A percentile compares a stretch with the other conserved stretches of the same genome.
Evolutionary conservation across 1,284 basidiomycete genomes (phyloP).

Genomic region (Sporisorium iseilematis-ciliati): DNA sequence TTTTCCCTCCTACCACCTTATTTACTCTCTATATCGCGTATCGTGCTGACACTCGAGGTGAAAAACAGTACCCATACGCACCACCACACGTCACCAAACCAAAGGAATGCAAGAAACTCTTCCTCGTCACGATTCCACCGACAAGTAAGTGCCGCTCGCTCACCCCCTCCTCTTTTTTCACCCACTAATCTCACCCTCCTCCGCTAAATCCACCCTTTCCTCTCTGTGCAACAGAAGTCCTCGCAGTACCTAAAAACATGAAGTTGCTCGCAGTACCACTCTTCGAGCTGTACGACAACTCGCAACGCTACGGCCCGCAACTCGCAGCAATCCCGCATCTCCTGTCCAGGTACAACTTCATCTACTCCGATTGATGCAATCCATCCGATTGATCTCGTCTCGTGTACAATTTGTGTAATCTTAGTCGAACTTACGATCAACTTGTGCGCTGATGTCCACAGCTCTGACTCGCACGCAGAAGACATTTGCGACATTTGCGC

Average conservation of each 20-base stretch:
- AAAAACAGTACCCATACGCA: conserved; percentile 88
- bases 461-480: no score
- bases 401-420: conserved; percentile 20
- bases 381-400: neutral
- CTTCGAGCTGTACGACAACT: conserved; percentile 97
- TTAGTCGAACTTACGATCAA: no score
- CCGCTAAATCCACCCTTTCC: neutral
- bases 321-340: conserved; percentile 93
- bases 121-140: conserved; percentile 93
- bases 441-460: no score
- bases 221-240: conserved; percentile 77
- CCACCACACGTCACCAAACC: conserved; percentile 97
- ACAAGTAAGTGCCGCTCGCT: conserved; percentile 76
- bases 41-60: neutral
- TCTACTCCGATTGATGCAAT: conserved; percentile 59
- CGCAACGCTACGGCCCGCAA: conserved; percentile 89
- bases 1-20: no score
- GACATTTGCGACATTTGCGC: no score
- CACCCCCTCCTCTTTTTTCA: neutral
- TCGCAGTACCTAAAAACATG: conserved; percentile 98
- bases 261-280: conserved; percentile 91
- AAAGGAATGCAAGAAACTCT: conserved; percentile 97
- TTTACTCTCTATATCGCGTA: no score
- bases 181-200: neutral
- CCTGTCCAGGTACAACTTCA: conserved; percentile 80